phyloP scores from a whole-genome alignment of 1,284 basidiomycete species.

The Papiliotrema flavescens region DNA sequence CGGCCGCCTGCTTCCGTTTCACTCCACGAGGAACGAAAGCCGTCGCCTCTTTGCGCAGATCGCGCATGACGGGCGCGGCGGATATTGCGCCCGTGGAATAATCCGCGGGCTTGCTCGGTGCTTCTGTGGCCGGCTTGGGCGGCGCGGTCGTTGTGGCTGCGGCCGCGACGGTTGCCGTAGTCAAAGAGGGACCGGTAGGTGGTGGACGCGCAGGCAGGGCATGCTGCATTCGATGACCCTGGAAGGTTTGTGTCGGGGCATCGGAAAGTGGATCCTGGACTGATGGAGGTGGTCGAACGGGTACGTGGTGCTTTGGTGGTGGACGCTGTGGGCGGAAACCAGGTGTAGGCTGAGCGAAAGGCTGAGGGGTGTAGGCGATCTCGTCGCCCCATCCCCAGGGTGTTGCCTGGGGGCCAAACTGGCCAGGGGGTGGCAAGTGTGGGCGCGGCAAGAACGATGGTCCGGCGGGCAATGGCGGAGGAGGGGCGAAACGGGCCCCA shows the following conservation, averaged over 20 bases:
- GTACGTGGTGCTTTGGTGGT: slow-evolving; percentile 10
- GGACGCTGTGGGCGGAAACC: slow-evolving; percentile 12
- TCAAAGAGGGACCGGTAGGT: slow-evolving; percentile 5
- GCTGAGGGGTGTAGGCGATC: slow-evolving; percentile 5
- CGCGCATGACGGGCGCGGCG: slow-evolving; percentile 77
- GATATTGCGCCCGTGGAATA: slow-evolving; percentile 60
- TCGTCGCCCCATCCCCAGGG: slow-evolving; percentile 3
- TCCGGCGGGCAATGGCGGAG: background rate
- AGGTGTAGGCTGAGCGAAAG: background rate
- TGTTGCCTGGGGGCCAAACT: background rate
- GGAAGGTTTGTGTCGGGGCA: slow-evolving; percentile 40
- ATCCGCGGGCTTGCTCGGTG: slow-evolving; percentile 22
- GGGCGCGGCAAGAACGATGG: background rate
- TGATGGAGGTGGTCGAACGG: slow-evolving; percentile 21
- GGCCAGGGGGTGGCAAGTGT: background rate
- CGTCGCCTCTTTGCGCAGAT: slow-evolving; percentile 87
- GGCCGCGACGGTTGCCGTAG: slow-evolving; percentile 7
- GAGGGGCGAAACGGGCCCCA: slow-evolving; percentile 7
- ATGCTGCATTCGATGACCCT: slow-evolving; percentile 37
- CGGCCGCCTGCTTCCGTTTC: slow-evolving; percentile 33
- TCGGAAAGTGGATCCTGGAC: slow-evolving; percentile 47
- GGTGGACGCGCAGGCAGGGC: slow-evolving; percentile 23
- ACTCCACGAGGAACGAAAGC: slow-evolving; percentile 69
- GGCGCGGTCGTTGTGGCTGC: background rate
- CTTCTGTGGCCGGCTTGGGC: slow-evolving; percentile 15